Evolutionary conservation across 2,329 filamentous ascomycete species (phyloP).

Genomic region (Acephala macrosclerotiorum): DNA sequence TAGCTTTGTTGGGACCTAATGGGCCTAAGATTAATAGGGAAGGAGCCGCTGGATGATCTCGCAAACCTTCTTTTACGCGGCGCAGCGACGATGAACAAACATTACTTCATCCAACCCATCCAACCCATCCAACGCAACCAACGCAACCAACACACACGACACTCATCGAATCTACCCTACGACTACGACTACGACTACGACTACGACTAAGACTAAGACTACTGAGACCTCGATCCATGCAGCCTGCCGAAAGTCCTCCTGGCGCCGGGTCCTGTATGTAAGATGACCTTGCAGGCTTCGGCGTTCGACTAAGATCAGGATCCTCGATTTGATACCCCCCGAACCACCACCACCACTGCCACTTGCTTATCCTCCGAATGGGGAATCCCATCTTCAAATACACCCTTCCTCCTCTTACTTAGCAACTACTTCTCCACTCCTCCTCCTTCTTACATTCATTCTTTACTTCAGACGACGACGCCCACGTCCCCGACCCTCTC

Average conservation of each 20-base stretch:
- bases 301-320: neutral
- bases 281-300: conserved; percentile 4
- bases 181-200: too few species aligned
- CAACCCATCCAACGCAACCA: too few species aligned
- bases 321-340: neutral
- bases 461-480: neutral
- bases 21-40: neutral
- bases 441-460: neutral
- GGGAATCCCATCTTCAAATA: conserved; percentile 1
- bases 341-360: neutral
- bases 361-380: conserved; percentile 3
- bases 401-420: neutral
- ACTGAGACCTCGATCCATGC: neutral
- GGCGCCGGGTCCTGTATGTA: neutral
- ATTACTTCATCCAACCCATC: too few species aligned
- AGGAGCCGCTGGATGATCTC: neutral
- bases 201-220: too few species aligned
- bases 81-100: neutral
- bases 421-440: neutral
- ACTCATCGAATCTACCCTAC: too few species aligned
- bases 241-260: neutral
- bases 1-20: neutral
- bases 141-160: too few species aligned
- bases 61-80: neutral
- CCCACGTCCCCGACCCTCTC: neutral